These are phyloP conservation scores for Kwoniella sp. DNA, from an alignment of 768 basidiomycete species.

Conservation along the genomic window DNA sequence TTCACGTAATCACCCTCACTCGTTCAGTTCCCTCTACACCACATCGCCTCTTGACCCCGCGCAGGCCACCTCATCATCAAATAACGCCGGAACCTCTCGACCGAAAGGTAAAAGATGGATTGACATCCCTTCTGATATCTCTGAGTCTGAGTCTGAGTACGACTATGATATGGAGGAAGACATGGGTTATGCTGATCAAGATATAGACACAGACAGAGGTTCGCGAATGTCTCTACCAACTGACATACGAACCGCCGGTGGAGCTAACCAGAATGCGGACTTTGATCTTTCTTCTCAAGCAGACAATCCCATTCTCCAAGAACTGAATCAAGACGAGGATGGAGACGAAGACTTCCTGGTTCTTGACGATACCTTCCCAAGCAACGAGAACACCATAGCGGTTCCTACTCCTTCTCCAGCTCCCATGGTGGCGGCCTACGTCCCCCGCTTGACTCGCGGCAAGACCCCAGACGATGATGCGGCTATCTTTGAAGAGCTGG, in stretches of 20 bases:
- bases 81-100: background rate
- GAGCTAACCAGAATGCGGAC: too few relatives aligned
- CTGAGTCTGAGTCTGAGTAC: background rate
- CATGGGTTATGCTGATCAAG: background rate
- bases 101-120: slow-evolving; percentile 2
- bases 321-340: background rate
- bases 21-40: background rate
- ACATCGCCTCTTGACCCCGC: too few relatives aligned
- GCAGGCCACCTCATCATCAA: background rate
- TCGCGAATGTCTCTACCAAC: too few relatives aligned
- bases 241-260: too few relatives aligned
- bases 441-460: background rate
- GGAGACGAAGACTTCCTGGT: background rate
- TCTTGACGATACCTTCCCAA: background rate
- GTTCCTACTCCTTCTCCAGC: background rate
- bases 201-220: too few relatives aligned
- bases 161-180: background rate
- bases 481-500: slow-evolving; percentile 7
- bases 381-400: background rate
- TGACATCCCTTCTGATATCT: background rate
- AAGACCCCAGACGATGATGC: slow-evolving; percentile 7
- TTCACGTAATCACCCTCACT: background rate
- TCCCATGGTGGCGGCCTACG: background rate
- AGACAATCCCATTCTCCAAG: too few relatives aligned
- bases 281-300: too few relatives aligned